Base-by-base conservation (phyloP, 306 rosid genomes). In the Malus asiatica region DNA sequence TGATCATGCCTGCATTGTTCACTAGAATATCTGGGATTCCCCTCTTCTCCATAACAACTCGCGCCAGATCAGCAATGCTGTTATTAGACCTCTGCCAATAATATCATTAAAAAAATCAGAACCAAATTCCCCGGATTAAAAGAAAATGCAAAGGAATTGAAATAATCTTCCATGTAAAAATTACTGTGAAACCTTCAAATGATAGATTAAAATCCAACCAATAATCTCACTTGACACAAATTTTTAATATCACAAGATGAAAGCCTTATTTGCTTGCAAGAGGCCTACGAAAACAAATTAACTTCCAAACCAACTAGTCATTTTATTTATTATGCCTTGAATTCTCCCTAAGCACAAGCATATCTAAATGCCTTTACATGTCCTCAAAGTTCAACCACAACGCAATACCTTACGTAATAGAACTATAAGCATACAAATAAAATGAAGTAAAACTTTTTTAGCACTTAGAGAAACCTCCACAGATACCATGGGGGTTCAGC, bases 1-100 rank as follows among this genome's bases (percentile, higher is more conserved):
- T 94, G 29, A 94, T 94, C 6, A 92, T 87, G 18, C 98, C 97
- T 32, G 98, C 98, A 51, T 86, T 84, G 70, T 94, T 94, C 22
- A 94, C 98, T 32, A 93, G 78, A 46, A 93, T 86, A 74, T 93
- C 97, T 2, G 98, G 98, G 76, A 83, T 83, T 0, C 85, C 82
- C 68, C 81, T 91, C 62, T 76, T 80, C 66, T 86, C 94, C 83
- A 78, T 42, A 22, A 93, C 93, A 29, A 70, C 27, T 4, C 82
- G 86, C 6, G 94, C 96, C 80, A 91, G 67, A 48, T 88, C 88
- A 70, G 86, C 78, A 18, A 93, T 77, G 70, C 90, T 84, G 72
- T 82, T 76, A 29, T 91, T 84, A 11, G 86, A 91, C 40, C 81
- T 83, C 95, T 90, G 77, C 66, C 76, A 48, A 48, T 53, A 19